Conservation (phyloP, 208 protist species). For the Acanthamoeba triangularis region DNA sequence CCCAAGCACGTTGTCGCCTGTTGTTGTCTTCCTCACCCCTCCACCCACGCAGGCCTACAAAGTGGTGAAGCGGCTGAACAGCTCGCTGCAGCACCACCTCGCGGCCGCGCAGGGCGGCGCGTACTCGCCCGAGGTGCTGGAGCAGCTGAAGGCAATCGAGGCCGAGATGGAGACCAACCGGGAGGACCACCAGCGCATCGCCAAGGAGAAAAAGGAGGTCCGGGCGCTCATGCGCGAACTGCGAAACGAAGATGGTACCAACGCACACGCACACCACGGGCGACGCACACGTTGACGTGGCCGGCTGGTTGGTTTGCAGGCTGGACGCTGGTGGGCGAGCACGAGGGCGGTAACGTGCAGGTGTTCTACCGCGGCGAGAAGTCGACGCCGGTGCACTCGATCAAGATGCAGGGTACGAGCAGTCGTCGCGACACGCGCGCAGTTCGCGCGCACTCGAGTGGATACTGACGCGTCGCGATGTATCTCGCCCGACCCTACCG, state of each 20-base stretch:
- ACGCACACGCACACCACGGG: neutral
- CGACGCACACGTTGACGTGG: neutral
- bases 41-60: neutral
- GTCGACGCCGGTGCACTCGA: slow-evolving; percentile 52
- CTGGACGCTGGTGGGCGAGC: slow-evolving; percentile 29
- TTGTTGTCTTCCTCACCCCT: neutral
- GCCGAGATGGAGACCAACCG: slow-evolving; percentile 9
- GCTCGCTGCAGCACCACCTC: slow-evolving; percentile 20
- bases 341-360: slow-evolving; percentile 29
- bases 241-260: neutral
- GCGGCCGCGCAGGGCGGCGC: neutral
- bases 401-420: slow-evolving; percentile 61
- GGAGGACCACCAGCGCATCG: neutral
- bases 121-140: neutral
- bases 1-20: neutral
- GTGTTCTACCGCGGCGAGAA: slow-evolving; percentile 59
- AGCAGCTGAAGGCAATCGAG: neutral
- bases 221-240: slow-evolving; percentile 33
- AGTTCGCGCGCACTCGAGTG: neutral
- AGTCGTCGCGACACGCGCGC: too few species aligned
- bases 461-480: too few species aligned
- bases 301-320: neutral
- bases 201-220: slow-evolving; percentile 31
- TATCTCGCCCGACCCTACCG: too few species aligned
- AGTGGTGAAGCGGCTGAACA: neutral